Conservation (phyloP, 345 rosid species). For the Sisymbrium altissimum region DNA sequence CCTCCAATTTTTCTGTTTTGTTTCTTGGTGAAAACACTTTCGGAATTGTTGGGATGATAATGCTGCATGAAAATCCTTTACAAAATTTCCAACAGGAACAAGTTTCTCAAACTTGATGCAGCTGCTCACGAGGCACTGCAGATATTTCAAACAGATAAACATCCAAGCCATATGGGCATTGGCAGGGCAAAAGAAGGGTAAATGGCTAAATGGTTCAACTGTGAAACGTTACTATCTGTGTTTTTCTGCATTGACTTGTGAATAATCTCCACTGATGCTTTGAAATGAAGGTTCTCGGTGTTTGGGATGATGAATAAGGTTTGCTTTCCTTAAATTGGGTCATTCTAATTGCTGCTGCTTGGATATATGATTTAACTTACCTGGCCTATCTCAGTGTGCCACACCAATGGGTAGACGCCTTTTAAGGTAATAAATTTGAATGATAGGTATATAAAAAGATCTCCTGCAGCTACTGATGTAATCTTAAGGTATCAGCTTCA, state of each 20-base stretch:
- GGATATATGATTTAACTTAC: conserved; percentile 33
- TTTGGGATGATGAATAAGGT: conserved; percentile 99
- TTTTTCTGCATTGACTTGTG: conserved; percentile 10
- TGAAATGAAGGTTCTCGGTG: conserved; percentile 78
- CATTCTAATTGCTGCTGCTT: conserved; percentile 21
- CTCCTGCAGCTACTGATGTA: conserved; percentile 6
- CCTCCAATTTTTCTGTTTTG: conserved; percentile 30
- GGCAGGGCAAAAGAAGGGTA: conserved; percentile 99
- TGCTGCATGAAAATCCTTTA: conserved; percentile 43
- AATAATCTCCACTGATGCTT: conserved; percentile 32
- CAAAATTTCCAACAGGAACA: conserved; percentile 48
- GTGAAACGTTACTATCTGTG: conserved; percentile 3
- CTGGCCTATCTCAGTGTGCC: conserved; percentile 63
- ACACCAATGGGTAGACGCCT: conserved; percentile 91
- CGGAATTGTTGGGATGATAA: conserved; percentile 1
- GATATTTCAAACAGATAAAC: conserved; percentile 90
- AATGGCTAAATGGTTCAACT: conserved; percentile 27
- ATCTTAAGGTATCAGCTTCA: conserved; percentile 16
- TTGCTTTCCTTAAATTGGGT: conserved; percentile 30
- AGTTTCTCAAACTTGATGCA: conserved; percentile 88
- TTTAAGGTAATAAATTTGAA: conserved; percentile 55
- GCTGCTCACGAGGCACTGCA: conserved; percentile 93
- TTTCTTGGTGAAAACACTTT: conserved; percentile 9
- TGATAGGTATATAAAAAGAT: conserved; percentile 11
- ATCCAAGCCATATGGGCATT: conserved; percentile 99